Conservation (phyloP, 2,329 filamentous ascomycete species). For the Colletotrichum echinochloae region DNA sequence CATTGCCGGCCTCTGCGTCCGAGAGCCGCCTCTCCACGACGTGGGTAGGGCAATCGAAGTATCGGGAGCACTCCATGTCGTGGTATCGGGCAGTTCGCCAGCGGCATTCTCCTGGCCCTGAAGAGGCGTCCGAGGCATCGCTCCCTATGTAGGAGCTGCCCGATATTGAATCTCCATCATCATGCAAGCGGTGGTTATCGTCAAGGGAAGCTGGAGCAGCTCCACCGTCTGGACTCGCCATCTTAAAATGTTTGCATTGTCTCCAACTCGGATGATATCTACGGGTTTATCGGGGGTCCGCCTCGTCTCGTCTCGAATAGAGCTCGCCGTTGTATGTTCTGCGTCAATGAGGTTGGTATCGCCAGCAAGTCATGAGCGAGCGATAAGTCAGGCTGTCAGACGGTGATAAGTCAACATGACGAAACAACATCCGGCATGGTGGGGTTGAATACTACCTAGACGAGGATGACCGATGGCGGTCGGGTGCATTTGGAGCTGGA, state of each 20-base stretch:
- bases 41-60: constrained; percentile 63
- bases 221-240: constrained; percentile 50
- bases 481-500: constrained; percentile 6
- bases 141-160: constrained; percentile 57
- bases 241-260: constrained; percentile 46
- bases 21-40: constrained; percentile 54
- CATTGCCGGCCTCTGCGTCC: constrained; percentile 44
- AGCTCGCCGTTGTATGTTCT: constrained; percentile 9
- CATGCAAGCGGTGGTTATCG: constrained; percentile 40
- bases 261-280: constrained; percentile 16
- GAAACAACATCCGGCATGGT: constrained; percentile 39
- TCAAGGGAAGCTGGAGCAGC: constrained; percentile 42
- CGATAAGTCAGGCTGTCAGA: constrained; percentile 34
- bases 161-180: constrained; percentile 44
- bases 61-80: constrained; percentile 60
- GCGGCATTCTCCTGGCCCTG: constrained; percentile 47
- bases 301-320: background rate
- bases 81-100: constrained; percentile 55
- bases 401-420: constrained; percentile 41
- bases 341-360: constrained; percentile 33
- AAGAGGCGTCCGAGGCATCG: constrained; percentile 42
- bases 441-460: constrained; percentile 36
- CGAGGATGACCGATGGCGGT: background rate
- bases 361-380: constrained; percentile 29
- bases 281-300: background rate